Percentiles rank a stretch among this genome's conserved stretches.
These are phyloP conservation scores for Penicillium sp. DNA, from an alignment of 2,329 filamentous ascomycete species.

Conservation along the genomic window DNA sequence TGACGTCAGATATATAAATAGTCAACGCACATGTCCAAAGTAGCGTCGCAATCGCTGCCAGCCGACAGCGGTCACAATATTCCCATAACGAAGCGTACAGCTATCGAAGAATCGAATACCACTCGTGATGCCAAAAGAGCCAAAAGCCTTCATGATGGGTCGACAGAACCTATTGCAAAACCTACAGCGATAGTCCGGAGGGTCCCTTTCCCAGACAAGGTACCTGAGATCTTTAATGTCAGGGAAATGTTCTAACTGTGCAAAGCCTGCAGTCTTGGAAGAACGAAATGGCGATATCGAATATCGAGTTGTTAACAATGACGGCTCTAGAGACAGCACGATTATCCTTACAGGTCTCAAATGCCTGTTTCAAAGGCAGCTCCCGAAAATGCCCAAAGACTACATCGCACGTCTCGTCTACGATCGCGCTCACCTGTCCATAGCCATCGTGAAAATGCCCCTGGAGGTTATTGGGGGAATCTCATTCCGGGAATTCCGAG, in stretches of 20 bases:
- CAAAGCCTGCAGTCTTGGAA: slow-evolving; percentile 80
- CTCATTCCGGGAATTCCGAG: slow-evolving; percentile 91
- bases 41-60: no score
- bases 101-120: not conserved
- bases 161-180: slow-evolving; percentile 50
- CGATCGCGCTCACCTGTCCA: slow-evolving; percentile 91
- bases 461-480: slow-evolving; percentile 92
- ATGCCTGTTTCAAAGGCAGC: slow-evolving; percentile 96
- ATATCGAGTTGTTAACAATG: slow-evolving; percentile 97
- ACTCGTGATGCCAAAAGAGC: not conserved
- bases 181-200: slow-evolving; percentile 29
- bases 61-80: not conserved
- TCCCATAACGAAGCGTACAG: not conserved
- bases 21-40: not conserved
- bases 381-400: slow-evolving; percentile 99
- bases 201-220: slow-evolving; percentile 87
- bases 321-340: slow-evolving; percentile 77
- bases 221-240: slow-evolving; percentile 26
- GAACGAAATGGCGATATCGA: slow-evolving; percentile 93
- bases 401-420: slow-evolving; percentile 98
- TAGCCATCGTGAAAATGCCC: slow-evolving; percentile 95
- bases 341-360: slow-evolving; percentile 95
- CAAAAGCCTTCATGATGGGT: slow-evolving; percentile 7
- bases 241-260: not conserved
- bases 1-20: not conserved